Percentiles rank a stretch among this genome's conserved stretches.
Evolutionary conservation across 148 eudicot genomes (phyloP).

Genomic region (Persicaria tinctoria): DNA sequence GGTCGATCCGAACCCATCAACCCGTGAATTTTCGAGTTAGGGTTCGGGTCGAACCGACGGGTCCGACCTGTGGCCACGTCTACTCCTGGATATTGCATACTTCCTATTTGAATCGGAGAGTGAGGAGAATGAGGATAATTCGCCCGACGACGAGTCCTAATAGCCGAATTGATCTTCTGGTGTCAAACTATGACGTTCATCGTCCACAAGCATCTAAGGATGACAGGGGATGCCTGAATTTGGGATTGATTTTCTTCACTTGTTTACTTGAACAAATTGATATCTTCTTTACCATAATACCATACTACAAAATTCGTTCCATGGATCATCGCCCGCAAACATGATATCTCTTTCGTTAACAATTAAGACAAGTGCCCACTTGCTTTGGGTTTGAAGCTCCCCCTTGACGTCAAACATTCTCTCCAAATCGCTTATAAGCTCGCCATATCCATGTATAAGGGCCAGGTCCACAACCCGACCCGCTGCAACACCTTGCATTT

Average conservation of each 20-base stretch:
- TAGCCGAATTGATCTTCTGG: too few species aligned
- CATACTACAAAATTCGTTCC: constrained; percentile 81
- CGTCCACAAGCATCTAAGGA: neutral
- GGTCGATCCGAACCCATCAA: too few species aligned
- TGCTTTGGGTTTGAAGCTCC: constrained; percentile 44
- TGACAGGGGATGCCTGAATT: neutral
- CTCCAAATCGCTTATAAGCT: constrained; percentile 63
- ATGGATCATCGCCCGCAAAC: constrained; percentile 88
- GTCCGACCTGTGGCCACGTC: too few species aligned
- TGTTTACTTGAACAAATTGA: constrained; percentile 54
- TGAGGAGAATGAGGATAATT: too few species aligned
- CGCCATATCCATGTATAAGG: constrained; percentile 46
- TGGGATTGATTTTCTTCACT: constrained; percentile 41
- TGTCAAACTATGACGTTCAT: too few species aligned
- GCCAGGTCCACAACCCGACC: constrained; percentile 87
- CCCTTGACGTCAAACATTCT: constrained; percentile 78
- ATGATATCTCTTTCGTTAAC: constrained; percentile 96
- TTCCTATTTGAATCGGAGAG: too few species aligned
- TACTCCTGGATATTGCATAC: too few species aligned
- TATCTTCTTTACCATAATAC: constrained; percentile 74
- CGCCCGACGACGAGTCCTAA: too few species aligned
- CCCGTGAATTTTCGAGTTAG: too few species aligned
- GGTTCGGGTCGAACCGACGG: too few species aligned
- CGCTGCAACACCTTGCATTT: constrained; percentile 90
- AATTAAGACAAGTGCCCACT: constrained; percentile 72